Percentiles rank a stretch among this genome's conserved stretches.
phyloP scores from a whole-genome alignment of 78 protist species.

The Dictyostelium capitatum region DNA sequence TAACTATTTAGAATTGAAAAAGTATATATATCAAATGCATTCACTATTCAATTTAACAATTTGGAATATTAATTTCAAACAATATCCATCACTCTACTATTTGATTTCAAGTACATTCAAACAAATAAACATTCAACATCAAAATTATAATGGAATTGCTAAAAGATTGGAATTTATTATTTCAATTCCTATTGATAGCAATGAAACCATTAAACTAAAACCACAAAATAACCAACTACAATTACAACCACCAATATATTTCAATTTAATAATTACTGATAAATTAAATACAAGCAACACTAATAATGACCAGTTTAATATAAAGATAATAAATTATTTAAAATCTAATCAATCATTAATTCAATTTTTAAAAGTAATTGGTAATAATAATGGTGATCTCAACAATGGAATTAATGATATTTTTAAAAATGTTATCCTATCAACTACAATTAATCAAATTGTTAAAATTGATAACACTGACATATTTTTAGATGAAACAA shows the following conservation, averaged over 20 bases:
- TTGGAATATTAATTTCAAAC: not conserved
- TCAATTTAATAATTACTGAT: not conserved
- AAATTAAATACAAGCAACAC: not conserved
- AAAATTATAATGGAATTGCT: not conserved
- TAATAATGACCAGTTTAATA: not conserved
- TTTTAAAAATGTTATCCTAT: not conserved
- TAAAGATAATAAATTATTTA: not conserved
- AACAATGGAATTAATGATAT: not conserved
- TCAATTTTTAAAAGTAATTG: not conserved
- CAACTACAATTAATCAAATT: not conserved
- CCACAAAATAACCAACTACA: not conserved
- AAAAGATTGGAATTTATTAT: not conserved
- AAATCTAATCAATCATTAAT: not conserved
- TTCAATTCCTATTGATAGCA: not conserved
- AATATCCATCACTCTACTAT: not conserved
- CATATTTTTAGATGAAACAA: not conserved
- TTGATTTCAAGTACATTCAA: not conserved
- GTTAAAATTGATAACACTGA: no score
- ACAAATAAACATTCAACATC: constrained; percentile 12
- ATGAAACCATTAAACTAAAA: not conserved
- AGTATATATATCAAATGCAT: not conserved
- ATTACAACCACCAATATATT: not conserved
- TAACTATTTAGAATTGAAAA: not conserved
- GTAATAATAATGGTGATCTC: not conserved
- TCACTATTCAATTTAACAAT: not conserved